phyloP scores from a whole-genome alignment of 352 stramenopile species.

The Phytophthora crassamura region DNA sequence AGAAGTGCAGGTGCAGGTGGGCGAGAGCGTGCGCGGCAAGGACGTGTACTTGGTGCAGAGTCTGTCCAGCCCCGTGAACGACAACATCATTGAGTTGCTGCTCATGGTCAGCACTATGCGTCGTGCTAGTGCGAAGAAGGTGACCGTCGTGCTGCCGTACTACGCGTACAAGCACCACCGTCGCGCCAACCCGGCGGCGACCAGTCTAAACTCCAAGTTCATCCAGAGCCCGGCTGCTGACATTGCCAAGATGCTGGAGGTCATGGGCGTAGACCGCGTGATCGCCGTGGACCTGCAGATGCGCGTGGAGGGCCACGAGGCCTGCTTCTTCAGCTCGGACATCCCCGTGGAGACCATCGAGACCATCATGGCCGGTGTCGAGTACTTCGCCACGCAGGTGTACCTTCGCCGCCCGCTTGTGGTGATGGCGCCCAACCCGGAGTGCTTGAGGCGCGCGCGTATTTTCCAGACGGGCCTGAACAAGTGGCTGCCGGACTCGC shows the following conservation, averaged over 20 bases:
- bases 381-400: constrained; percentile 92
- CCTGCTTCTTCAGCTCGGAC: constrained; percentile 92
- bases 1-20: constrained; percentile 93
- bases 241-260: constrained; percentile 94
- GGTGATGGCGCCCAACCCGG: constrained; percentile 90
- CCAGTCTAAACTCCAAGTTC: constrained; percentile 93
- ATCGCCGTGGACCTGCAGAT: constrained; percentile 94
- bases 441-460: constrained; percentile 82
- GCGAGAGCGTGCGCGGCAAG: constrained; percentile 93
- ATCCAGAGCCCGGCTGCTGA: constrained; percentile 88
- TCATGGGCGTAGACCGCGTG: constrained; percentile 94
- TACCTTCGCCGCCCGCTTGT: constrained; percentile 82
- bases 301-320: constrained; percentile 88
- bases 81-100: constrained; percentile 95
- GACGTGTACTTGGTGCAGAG: constrained; percentile 96
- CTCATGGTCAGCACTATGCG: constrained; percentile 95
- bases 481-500: constrained; percentile 86
- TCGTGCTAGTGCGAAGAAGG: constrained; percentile 92
- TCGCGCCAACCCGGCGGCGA: constrained; percentile 83
- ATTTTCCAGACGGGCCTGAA: constrained; percentile 89
- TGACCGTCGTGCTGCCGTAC: constrained; percentile 95
- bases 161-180: constrained; percentile 95
- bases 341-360: constrained; percentile 94
- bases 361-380: constrained; percentile 89
- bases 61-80: constrained; percentile 92